Percentiles rank a stretch among this genome's conserved stretches.
These are phyloP conservation scores for Viola pubescens DNA, from an alignment of 441 rosid species.

Conservation along the genomic window DNA sequence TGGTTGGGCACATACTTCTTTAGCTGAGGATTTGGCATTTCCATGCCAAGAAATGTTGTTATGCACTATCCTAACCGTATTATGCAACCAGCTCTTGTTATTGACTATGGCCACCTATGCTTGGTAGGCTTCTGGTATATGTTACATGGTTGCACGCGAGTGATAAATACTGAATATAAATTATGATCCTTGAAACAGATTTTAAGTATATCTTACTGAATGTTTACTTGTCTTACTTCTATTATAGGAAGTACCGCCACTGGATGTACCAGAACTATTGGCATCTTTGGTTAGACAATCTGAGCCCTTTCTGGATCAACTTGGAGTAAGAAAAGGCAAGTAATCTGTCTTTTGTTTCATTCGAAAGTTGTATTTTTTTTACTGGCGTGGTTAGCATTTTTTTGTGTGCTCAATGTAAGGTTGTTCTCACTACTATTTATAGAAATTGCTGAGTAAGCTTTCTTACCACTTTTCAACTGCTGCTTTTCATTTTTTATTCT, in stretches of 20 bases:
- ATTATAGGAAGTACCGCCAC: constrained; percentile 69
- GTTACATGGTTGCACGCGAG: too few relatives aligned
- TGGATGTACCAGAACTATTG: constrained; percentile 84
- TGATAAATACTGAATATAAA: too few relatives aligned
- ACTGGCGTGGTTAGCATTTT: neutral
- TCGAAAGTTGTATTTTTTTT: neutral
- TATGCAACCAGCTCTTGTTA: too few relatives aligned
- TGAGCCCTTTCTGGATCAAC: constrained; percentile 81
- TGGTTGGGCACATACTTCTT: too few relatives aligned
- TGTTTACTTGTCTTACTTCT: constrained; percentile 6
- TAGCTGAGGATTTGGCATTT: too few relatives aligned
- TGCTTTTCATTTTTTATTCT: neutral
- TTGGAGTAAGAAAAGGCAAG: constrained; percentile 75
- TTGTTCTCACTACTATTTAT: neutral
- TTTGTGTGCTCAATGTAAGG: neutral
- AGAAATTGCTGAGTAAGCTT: too few relatives aligned
- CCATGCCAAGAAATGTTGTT: too few relatives aligned
- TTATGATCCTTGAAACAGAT: too few relatives aligned
- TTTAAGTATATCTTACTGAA: constrained; percentile 8
- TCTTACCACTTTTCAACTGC: too few relatives aligned
- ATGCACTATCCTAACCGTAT: too few relatives aligned
- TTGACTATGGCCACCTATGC: too few relatives aligned
- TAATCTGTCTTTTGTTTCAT: constrained; percentile 5
- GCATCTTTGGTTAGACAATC: constrained; percentile 88
- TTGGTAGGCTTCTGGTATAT: too few relatives aligned